Percentiles rank a stretch among this genome's conserved stretches.
phyloP scores from a whole-genome alignment of 495 filamentous ascomycete species.

The Aspergillus asperescens region DNA sequence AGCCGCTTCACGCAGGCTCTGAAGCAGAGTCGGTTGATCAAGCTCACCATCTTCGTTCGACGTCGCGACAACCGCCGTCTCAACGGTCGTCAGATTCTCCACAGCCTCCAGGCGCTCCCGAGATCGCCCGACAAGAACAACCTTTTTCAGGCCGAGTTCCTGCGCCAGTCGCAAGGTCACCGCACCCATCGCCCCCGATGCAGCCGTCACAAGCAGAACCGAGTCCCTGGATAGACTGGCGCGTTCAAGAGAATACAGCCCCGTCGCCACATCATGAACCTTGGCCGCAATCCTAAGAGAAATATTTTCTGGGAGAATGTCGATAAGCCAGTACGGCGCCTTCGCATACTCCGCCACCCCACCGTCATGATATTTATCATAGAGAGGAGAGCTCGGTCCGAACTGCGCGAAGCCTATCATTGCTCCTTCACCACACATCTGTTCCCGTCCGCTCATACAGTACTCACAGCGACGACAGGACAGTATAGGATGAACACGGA shows the following conservation, averaged over 20 bases:
- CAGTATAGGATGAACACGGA: background rate
- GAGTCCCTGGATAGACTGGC: background rate
- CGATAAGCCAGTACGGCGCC: background rate
- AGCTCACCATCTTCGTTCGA: background rate
- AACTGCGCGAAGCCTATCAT: background rate
- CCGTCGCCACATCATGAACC: background rate
- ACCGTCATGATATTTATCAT: background rate
- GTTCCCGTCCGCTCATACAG: background rate
- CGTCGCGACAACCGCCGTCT: background rate
- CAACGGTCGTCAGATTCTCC: background rate
- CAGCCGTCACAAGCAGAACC: background rate
- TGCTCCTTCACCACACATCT: background rate
- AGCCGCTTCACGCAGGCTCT: background rate
- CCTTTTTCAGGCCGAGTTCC: background rate
- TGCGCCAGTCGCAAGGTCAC: background rate
- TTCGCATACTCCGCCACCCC: background rate
- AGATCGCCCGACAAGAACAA: background rate
- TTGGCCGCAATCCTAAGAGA: background rate
- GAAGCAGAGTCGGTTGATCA: background rate
- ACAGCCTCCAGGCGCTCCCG: background rate
- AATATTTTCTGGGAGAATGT: background rate
- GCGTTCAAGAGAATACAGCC: background rate
- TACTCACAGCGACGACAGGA: background rate
- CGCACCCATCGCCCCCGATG: background rate
- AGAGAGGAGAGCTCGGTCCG: background rate